Base-by-base conservation (phyloP, 805 yeast species). In the Yarrowia sp. region DNA sequence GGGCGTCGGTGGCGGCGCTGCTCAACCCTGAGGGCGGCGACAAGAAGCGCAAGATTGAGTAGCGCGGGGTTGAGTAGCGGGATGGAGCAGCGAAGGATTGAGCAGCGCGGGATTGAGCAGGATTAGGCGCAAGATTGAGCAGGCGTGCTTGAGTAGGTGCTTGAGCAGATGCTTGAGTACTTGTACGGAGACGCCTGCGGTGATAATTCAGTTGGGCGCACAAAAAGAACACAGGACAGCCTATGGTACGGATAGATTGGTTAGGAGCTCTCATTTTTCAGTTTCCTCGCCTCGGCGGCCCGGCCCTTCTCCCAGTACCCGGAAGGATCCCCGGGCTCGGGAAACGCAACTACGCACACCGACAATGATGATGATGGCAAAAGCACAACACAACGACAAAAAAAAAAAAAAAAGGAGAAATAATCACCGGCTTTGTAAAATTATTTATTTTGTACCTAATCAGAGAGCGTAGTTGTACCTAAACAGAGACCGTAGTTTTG, bases 181-280 rank as follows among this genome's bases (percentile, higher is more conserved):
- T n/a, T n/a, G n/a, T n/a, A n/a, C n/a, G n/a, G n/a, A n/a, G n/a
- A n/a, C n/a, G n/a, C n/a, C n/a, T n/a, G n/a, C n/a, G n/a, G n/a
- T n/a, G n/a, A n/a, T n/a, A n/a, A n/a, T n/a, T n/a, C n/a, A n/a
- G 29, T 44, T 44, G 51, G 36, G 19, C 19, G 53, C 32, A 25
- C 22, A 6, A 29, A 29, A 46, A 46, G 24, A 22, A 31, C n/a
- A 29, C 25, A 46, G 27, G 9, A 21, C 56, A 47, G 39, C 56
- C 56, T 47, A 47, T 33, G 56, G 56, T 47, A 47, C 56, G 39
- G 35, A 47, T 47, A 47, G 56, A 47, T 47, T 32, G 56, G 39
- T 21, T 32, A 32, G 56, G 39, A 24, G 56, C 56, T 32, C 56
- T 47, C 41, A 32, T 24, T 32, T 47, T 21, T n/a, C n/a, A n/a